Conservation (phyloP, 345 rosid genomes). For the Mallotus nudiflorus region DNA sequence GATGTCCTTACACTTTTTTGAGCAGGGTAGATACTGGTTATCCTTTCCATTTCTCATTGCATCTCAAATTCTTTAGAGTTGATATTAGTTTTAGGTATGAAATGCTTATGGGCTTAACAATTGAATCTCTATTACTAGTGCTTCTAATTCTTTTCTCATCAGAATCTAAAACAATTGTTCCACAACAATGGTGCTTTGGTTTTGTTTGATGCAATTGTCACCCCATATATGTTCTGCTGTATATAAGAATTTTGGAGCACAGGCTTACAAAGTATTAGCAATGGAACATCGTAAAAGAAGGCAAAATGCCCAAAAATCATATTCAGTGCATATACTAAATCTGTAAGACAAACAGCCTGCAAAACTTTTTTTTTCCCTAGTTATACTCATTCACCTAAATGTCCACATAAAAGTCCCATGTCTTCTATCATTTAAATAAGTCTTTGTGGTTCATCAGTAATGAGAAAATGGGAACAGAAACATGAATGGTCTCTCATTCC, state of each 20-base stretch:
- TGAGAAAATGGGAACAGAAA: background rate
- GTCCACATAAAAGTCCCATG: background rate
- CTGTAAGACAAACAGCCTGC: background rate
- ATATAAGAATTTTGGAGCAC: background rate
- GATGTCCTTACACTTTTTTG: background rate
- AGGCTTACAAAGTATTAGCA: background rate
- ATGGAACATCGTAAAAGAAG: background rate
- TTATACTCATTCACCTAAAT: background rate
- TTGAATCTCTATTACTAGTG: background rate
- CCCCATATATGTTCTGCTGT: no score
- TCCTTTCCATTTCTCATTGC: background rate
- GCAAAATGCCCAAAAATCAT: background rate
- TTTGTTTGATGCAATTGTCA: background rate
- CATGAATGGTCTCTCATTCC: background rate
- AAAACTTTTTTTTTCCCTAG: background rate
- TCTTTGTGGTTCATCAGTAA: background rate
- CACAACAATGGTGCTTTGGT: background rate
- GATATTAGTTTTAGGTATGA: background rate
- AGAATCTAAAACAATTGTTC: background rate
- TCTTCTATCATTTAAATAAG: background rate
- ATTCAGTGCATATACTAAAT: background rate
- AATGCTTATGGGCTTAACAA: background rate
- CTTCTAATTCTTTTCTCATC: background rate
- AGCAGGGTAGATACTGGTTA: background rate
- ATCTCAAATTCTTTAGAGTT: background rate